Evolutionary conservation across 352 stramenopile genomes (phyloP).

Genomic region (Peronospora farinosa): DNA sequence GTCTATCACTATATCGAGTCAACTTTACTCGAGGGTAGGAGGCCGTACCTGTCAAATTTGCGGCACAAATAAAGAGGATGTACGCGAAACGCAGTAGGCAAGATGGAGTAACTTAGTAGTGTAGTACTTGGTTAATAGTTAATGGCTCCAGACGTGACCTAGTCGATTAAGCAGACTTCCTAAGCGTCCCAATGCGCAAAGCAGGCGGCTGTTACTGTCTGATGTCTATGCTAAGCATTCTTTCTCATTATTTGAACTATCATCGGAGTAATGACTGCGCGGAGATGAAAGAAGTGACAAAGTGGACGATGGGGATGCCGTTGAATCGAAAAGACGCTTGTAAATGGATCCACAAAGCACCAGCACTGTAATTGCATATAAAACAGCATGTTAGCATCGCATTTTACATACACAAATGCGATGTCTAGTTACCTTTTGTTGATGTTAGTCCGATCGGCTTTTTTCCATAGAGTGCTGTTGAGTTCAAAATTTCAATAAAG

Average conservation of each 20-base stretch:
- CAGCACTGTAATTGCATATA: conserved; percentile 31
- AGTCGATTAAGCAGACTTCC: conserved; percentile 12
- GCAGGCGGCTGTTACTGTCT: conserved; percentile 13
- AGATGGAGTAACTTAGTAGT: conserved; percentile 28
- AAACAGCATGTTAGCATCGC: conserved; percentile 7
- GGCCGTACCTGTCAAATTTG: conserved; percentile 8
- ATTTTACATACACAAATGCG: background rate
- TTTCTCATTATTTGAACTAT: conserved; percentile 34
- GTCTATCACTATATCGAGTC: conserved; percentile 66
- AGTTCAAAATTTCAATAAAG: background rate
- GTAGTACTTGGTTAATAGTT: conserved; percentile 36
- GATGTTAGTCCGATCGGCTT: conserved; percentile 48
- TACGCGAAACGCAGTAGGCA: conserved; percentile 13
- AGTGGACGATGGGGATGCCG: conserved; percentile 5
- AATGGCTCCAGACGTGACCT: conserved; percentile 19
- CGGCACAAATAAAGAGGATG: conserved; percentile 17
- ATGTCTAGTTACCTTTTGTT: conserved; percentile 40
- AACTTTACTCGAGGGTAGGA: conserved; percentile 31
- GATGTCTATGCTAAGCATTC: conserved; percentile 42
- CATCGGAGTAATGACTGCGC: conserved; percentile 46
- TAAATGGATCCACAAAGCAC: conserved; percentile 39
- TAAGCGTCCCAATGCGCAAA: conserved; percentile 27
- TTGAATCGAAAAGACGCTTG: conserved; percentile 26
- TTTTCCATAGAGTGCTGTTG: conserved; percentile 60
- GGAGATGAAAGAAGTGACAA: conserved; percentile 45